Evolutionary conservation across 352 stramenopile species (phyloP).

Genomic region (Globisporangium perplexum): DNA sequence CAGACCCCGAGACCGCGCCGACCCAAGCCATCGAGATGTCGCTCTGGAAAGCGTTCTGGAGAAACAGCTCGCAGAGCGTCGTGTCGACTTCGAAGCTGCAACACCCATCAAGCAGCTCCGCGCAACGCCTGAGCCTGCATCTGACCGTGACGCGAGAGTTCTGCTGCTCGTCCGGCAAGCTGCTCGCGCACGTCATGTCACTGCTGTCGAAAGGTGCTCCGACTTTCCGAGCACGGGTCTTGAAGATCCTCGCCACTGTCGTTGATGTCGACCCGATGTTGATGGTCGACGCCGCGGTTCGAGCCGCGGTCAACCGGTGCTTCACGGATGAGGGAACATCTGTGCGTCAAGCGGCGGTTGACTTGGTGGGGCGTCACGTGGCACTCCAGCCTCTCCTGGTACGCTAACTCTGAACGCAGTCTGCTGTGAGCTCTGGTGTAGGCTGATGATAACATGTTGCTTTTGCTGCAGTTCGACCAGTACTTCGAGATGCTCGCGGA

Average conservation of each 20-base stretch:
- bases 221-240: conserved; percentile 65
- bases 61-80: conserved; percentile 18
- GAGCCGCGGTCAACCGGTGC: conserved; percentile 49
- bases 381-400: conserved; percentile 68
- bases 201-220: conserved; percentile 67
- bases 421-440: neutral
- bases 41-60: conserved; percentile 54
- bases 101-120: conserved; percentile 35
- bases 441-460: neutral
- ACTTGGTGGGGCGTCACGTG: conserved; percentile 83
- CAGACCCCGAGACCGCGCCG: neutral
- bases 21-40: conserved; percentile 14
- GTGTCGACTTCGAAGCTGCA: conserved; percentile 40
- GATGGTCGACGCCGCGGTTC: conserved; percentile 65
- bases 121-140: conserved; percentile 36
- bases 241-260: conserved; percentile 71
- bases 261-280: conserved; percentile 83
- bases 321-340: conserved; percentile 76
- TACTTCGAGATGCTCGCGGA: conserved; percentile 78
- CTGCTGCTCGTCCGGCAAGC: conserved; percentile 55
- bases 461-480: conserved; percentile 49
- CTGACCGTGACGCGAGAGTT: conserved; percentile 54
- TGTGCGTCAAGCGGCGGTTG: conserved; percentile 76
- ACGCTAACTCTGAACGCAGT: conserved; percentile 10
- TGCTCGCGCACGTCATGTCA: conserved; percentile 71